phyloP scores from a whole-genome alignment of 2,329 filamentous ascomycete genomes.

The Talaromyces sp. region DNA sequence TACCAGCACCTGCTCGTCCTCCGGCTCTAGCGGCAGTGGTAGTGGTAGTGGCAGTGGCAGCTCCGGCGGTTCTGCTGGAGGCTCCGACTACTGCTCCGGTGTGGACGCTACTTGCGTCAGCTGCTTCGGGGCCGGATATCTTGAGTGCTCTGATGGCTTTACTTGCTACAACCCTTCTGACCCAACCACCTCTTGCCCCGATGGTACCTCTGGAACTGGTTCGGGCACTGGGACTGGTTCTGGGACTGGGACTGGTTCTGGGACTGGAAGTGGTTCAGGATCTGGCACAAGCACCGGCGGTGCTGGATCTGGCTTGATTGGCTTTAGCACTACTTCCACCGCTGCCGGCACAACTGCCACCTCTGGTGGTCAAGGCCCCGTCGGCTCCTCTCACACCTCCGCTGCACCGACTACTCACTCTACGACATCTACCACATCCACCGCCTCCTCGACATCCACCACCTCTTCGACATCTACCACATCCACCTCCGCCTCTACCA shows the following conservation, averaged over 20 bases:
- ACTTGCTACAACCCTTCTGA: conserved; percentile 7
- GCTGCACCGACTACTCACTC: not conserved
- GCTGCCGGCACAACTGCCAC: not conserved
- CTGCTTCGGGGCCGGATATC: conserved; percentile 11
- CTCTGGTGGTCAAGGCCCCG: not conserved
- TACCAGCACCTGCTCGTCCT: not conserved
- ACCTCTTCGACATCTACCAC: not conserved
- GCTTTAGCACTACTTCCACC: conserved; percentile 1
- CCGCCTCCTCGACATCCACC: not conserved
- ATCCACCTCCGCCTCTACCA: not conserved
- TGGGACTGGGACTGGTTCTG: not conserved
- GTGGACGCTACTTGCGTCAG: conserved; percentile 9
- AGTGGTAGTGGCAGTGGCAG: conserved; percentile 7
- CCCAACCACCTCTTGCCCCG: conserved; percentile 1
- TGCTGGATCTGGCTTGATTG: conserved; percentile 3
- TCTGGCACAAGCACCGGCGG: conserved; percentile 5
- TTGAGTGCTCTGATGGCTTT: not conserved
- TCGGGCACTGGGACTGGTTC: not conserved
- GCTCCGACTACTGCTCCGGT: conserved; percentile 10
- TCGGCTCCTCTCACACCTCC: not conserved
- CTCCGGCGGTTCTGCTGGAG: conserved; percentile 9
- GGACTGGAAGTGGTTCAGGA: not conserved
- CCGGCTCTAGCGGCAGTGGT: not conserved
- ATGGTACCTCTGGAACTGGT: not conserved
- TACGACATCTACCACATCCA: not conserved